Evolutionary conservation across 2,329 filamentous ascomycete species (phyloP), one percentile per base, ranked within the genome.

Genomic region (Ceratocystis cubensis): DNA sequence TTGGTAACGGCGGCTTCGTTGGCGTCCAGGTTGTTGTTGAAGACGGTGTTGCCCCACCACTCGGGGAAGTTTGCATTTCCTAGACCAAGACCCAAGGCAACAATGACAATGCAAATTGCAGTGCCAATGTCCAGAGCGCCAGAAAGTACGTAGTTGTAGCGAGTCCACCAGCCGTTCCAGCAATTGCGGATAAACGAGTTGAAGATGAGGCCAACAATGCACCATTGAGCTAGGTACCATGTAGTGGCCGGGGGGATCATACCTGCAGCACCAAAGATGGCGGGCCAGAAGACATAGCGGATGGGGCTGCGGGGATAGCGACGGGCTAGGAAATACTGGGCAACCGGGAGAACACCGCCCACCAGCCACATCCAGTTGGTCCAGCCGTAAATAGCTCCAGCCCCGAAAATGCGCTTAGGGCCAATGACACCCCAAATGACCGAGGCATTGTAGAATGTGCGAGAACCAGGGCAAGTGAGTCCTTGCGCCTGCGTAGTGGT

Each of bases 341-440:
- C 69, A 3, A 81, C 68, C 0, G 82, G 82, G 4, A 80, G 72
- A 2, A 76, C 50, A 48, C 76, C 77, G 2, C 82, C 82, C 17
- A 82, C 78, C 28, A 84, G 73, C 78, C 80, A 85, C 75, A 83
- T 84, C 71, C 75, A 83, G 72, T 82, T 79, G 44, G 82, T 75
- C 59, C 75, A 75, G 0, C 75, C 73, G 71, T 84, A 84, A 2
- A 80, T 74, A n/a, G 77, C 74, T 28, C 74, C 74, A n/a, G 70
- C 70, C 15, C 74, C 74, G 65, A 75, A 75, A 45, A 76, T 73
- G 62, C 71, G 70, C 46, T 66, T 70, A 1, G 75, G 75, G 0
- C 75, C 84, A 66, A 87, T 83, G 20, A 83, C 77, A 67, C 84
- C 84, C 84, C 83, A 85, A 66, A 84, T 80, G 5, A 85, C 77